Conservation (phyloP, 2,329 filamentous ascomycete genomes). For the Sclerotiophoma versabilis region DNA sequence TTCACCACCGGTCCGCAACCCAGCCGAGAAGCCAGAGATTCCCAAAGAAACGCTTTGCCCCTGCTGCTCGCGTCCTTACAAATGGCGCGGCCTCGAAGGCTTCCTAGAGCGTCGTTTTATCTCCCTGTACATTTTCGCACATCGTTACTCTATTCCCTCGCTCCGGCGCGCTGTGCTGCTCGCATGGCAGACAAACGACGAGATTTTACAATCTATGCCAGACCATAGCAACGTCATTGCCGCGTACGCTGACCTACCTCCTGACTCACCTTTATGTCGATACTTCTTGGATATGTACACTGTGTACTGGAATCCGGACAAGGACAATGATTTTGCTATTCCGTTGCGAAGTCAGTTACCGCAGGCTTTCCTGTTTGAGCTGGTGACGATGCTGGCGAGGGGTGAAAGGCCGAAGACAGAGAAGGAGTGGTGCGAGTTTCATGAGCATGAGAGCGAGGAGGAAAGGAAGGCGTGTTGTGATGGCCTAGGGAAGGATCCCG, state of each 20-base stretch:
- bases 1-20: constrained; percentile 36
- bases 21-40: constrained; percentile 42
- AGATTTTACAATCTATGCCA: constrained; percentile 47
- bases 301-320: constrained; percentile 47
- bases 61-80: constrained; percentile 46
- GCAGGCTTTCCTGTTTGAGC: constrained; percentile 44
- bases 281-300: constrained; percentile 49
- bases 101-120: constrained; percentile 48
- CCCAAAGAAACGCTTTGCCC: constrained; percentile 47
- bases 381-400: constrained; percentile 42
- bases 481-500: constrained; percentile 38
- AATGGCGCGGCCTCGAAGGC: constrained; percentile 47
- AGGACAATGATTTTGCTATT: constrained; percentile 41
- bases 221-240: constrained; percentile 48
- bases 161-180: constrained; percentile 43
- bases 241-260: constrained; percentile 41
- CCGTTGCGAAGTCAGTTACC: constrained; percentile 43
- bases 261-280: constrained; percentile 39
- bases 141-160: constrained; percentile 42
- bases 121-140: constrained; percentile 43
- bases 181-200: constrained; percentile 47
- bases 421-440: constrained; percentile 48
- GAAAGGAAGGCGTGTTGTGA: constrained; percentile 45
- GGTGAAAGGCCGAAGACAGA: constrained; percentile 46
- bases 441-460: constrained; percentile 44